Percentiles rank a stretch among this genome's conserved stretches.
Conservation (phyloP, 2,329 filamentous ascomycete genomes). For the Arthrobotrys pseudoclavata region DNA sequence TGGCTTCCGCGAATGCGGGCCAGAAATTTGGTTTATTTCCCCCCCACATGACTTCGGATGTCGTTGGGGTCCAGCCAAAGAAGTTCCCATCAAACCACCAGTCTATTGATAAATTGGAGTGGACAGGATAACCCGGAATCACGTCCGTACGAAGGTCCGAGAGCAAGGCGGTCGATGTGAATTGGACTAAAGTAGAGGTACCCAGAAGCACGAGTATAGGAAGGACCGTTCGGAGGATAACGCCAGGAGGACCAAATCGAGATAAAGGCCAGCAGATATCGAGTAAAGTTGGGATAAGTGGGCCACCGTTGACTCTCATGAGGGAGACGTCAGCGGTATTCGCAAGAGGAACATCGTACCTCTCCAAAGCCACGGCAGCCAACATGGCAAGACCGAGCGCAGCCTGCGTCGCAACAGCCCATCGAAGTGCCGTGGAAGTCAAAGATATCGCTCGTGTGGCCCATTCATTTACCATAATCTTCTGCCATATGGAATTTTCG, state of each 20-base stretch:
- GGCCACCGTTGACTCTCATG: slow-evolving; percentile 39
- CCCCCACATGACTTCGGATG: slow-evolving; percentile 19
- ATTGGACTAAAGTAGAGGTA: slow-evolving; percentile 33
- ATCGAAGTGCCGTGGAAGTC: slow-evolving; percentile 34
- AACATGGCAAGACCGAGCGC: slow-evolving; percentile 35
- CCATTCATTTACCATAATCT: slow-evolving; percentile 28
- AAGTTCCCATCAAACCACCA: slow-evolving; percentile 26
- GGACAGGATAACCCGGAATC: slow-evolving; percentile 16
- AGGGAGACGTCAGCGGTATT: slow-evolving; percentile 22
- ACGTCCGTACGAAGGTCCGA: slow-evolving; percentile 11
- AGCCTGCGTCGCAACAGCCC: slow-evolving; percentile 29
- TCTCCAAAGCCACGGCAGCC: slow-evolving; percentile 25
- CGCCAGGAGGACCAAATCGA: slow-evolving; percentile 23
- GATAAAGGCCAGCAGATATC: slow-evolving; percentile 30
- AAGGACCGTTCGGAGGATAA: slow-evolving; percentile 23
- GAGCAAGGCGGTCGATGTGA: slow-evolving; percentile 27
- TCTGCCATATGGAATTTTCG: slow-evolving; percentile 27
- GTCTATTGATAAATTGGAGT: slow-evolving; percentile 29
- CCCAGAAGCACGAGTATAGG: slow-evolving; percentile 23
- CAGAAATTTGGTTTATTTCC: slow-evolving; percentile 31
- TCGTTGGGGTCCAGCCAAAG: slow-evolving; percentile 21
- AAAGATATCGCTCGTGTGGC: slow-evolving; percentile 21
- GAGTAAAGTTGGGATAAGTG: slow-evolving; percentile 21
- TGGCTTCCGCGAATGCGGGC: slow-evolving; percentile 33
- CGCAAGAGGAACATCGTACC: slow-evolving; percentile 38